Evolutionary conservation across 2,329 filamentous ascomycete species (phyloP), one percentile per base, ranked within the genome.

Genomic region (Curvularia spicifera): DNA sequence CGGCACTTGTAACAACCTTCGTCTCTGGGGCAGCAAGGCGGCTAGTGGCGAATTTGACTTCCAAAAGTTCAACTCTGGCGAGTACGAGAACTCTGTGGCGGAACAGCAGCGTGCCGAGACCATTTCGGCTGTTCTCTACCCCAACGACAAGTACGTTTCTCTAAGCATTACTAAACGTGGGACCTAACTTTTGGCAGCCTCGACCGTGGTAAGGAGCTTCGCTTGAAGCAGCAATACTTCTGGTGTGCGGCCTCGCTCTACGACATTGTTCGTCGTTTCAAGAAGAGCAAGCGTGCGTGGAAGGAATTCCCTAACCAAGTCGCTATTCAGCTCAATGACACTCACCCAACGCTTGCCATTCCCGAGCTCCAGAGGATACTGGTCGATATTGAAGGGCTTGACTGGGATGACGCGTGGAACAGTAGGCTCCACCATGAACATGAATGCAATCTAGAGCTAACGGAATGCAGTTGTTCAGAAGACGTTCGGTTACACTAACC

Each of bases 171-270:
- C 20, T 7, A 48, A 46, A n/a, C n/a, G n/a, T 13, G 4, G 24
- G 22, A 22, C 64, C 70, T 22, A 71, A 59, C 35, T 18, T 40
- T 37, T 44, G 43, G 2, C 28, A 77, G 74, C 78, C 86, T 99
- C 44, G 94, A 98, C 66, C 87, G 93, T 65, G 95, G 95, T 63
- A 99, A 99, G 79, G 95, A 99, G 82, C 87, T 99, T 63, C 91
- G 95, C 53, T 80, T 99, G 78, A 99, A 99, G 85, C 95, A 99
- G 78, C 95, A 99, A 78, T 99, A 99, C 84, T 99, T 99, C 82
- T 99, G 95, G 95, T 96, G 97, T 73, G 93, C 95, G 51, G 95
- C 95, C 15, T 99, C 95, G 15, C 85, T 99, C 4, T 92, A 92
- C 74, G 95, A 99, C 72, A 99, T 99, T 74, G 90, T 99, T 59